A percentile compares a stretch with the other conserved stretches of the same genome.
These are phyloP conservation scores for Exserohilum rostratum DNA, from an alignment of 2,329 filamentous ascomycete genomes.

Conservation along the genomic window DNA sequence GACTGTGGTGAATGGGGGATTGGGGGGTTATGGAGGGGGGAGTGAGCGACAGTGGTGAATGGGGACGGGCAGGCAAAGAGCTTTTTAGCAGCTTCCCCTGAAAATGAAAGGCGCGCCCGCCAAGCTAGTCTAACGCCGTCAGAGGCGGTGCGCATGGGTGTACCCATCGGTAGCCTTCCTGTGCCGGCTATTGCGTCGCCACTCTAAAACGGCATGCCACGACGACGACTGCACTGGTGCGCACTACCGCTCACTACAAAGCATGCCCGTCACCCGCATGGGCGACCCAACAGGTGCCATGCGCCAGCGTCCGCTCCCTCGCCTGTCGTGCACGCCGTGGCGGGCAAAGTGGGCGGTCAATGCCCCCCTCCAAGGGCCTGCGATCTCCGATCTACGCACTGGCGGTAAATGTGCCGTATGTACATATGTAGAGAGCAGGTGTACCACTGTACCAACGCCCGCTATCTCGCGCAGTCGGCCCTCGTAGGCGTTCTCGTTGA, in stretches of 20 bases:
- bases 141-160: conserved; percentile 30
- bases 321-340: conserved; percentile 9
- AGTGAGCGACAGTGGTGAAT: conserved; percentile 41
- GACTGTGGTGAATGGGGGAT: conserved; percentile 25
- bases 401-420: conserved; percentile 11
- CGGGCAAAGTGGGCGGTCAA: conserved; percentile 18
- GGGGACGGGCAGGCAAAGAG: conserved; percentile 36
- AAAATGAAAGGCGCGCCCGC: conserved; percentile 34
- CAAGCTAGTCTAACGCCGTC: conserved; percentile 35
- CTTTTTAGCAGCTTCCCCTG: conserved; percentile 42
- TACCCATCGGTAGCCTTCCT: conserved; percentile 29
- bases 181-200: conserved; percentile 26
- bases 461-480: too few species aligned
- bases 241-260: conserved; percentile 1
- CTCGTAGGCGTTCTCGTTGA: conserved; percentile 9
- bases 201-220: conserved; percentile 20
- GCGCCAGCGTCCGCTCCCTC: not conserved
- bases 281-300: conserved; percentile 1
- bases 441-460: too few species aligned
- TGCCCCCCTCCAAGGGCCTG: conserved; percentile 11
- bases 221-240: conserved; percentile 1
- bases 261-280: not conserved
- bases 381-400: conserved; percentile 12
- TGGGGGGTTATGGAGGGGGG: conserved; percentile 20
- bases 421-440: too few species aligned